phyloP scores from a whole-genome alignment of 768 basidiomycete species.

The Termitomyces bulborhizus region DNA sequence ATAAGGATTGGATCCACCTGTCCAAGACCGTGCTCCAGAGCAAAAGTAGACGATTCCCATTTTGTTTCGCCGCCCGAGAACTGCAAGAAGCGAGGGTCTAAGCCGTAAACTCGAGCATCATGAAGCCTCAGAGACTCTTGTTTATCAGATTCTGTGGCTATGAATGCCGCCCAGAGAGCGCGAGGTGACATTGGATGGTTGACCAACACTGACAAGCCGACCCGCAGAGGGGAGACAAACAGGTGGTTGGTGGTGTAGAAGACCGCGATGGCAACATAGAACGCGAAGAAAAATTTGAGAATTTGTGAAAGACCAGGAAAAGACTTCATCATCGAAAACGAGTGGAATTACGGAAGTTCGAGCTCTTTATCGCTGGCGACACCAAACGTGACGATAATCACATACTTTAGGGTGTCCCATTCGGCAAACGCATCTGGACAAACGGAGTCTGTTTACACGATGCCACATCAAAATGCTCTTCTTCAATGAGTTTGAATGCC shows the following conservation, averaged over 20 bases:
- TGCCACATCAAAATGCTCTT: too few species aligned
- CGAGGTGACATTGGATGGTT: slow-evolving; percentile 17
- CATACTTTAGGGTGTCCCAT: too few species aligned
- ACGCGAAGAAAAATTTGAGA: slow-evolving; percentile 21
- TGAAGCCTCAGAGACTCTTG: background rate
- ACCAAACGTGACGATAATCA: too few species aligned
- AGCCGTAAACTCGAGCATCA: slow-evolving; percentile 9
- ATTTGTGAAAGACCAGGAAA: slow-evolving; percentile 14
- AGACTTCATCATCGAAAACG: background rate
- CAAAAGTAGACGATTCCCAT: slow-evolving; percentile 29
- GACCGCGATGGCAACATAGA: slow-evolving; percentile 34
- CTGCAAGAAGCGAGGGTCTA: slow-evolving; percentile 10
- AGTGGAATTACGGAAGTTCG: background rate
- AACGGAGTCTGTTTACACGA: too few species aligned
- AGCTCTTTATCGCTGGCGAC: background rate
- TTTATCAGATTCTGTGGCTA: background rate
- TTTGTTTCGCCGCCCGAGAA: slow-evolving; percentile 15
- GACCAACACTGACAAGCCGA: slow-evolving; percentile 19
- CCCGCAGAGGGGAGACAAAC: slow-evolving; percentile 26
- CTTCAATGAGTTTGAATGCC: too few species aligned
- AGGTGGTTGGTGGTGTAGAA: slow-evolving; percentile 38
- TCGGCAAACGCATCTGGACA: too few species aligned
- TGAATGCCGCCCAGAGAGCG: slow-evolving; percentile 13
- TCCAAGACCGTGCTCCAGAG: slow-evolving; percentile 28
- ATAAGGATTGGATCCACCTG: slow-evolving; percentile 26